These are phyloP conservation scores for Draba incana DNA, from an alignment of 345 rosid genomes.

Conservation along the genomic window DNA sequence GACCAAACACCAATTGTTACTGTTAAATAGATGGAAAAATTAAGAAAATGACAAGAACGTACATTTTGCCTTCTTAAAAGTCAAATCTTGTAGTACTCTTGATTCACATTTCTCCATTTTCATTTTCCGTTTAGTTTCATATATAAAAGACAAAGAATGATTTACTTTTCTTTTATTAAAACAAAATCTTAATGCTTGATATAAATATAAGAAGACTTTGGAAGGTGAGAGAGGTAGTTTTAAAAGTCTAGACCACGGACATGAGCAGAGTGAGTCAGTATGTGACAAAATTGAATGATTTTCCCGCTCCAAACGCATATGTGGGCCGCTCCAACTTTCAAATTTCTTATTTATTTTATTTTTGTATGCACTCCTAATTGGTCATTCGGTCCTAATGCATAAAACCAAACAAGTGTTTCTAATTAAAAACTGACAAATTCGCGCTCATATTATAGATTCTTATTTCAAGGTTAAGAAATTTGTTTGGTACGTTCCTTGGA, in stretches of 20 bases:
- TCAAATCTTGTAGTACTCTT: too few relatives aligned
- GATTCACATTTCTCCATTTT: too few relatives aligned
- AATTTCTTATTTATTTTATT: neutral
- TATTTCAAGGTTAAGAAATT: neutral
- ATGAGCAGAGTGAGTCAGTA: neutral
- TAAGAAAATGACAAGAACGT: too few relatives aligned
- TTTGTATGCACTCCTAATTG: neutral
- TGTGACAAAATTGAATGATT: constrained; percentile 43
- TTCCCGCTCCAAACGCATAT: constrained; percentile 36
- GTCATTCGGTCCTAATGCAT: constrained; percentile 9
- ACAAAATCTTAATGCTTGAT: constrained; percentile 1
- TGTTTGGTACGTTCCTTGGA: constrained; percentile 4
- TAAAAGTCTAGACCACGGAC: constrained; percentile 22
- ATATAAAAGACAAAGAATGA: neutral
- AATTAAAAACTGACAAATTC: neutral
- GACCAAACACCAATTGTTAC: constrained; percentile 62
- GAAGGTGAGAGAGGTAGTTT: constrained; percentile 1
- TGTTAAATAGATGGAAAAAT: too few relatives aligned
- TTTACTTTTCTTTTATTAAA: neutral
- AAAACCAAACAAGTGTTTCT: constrained; percentile 19
- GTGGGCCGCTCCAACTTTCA: constrained; percentile 33
- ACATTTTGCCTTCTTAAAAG: too few relatives aligned
- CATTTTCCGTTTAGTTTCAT: neutral
- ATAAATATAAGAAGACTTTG: constrained; percentile 18
- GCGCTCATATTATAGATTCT: neutral